Base-by-base conservation (phyloP, 2,329 filamentous ascomycete genomes). In the Sphaerulina vaccinii region DNA sequence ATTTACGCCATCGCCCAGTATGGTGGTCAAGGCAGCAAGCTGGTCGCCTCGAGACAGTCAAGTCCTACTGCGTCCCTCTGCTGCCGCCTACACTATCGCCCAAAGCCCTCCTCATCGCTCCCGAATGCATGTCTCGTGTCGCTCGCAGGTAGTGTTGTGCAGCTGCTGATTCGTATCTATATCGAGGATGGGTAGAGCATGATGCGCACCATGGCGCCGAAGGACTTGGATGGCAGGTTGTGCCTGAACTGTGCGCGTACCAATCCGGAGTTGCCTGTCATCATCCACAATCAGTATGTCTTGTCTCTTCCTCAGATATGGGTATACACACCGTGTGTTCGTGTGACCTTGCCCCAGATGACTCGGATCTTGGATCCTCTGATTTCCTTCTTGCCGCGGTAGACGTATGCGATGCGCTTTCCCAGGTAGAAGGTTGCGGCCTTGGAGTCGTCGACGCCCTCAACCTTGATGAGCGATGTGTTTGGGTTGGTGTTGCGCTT, bases 361-460 rank as follows among this genome's bases (percentile, higher is more conserved):
- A 97, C 75, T 73, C 92, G 86, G 80, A 97, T 95, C 87, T 97
- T 97, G 76, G 90, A 92, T 75, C 93, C 93, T 71, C 92, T 88
- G 73, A 96, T 83, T 82, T 96, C 90, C 79, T 86, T 91, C 79
- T 89, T 86, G 69, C 86, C 92, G 73, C 91, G 90, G 85, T 97
- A 99, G 78, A 99, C 90, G 78, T 90, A 99, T 75, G 93, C 93
- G 75, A 97, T 85, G 81, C 91, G 91, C 88, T 99, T 99, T 80
- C 93, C 93, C 65, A 90, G 82, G 82, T 99, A 99, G 88, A 96
- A 96, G 85, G 86, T 88, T 77, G 93, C 92, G 73, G 86, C 89
- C 70, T 88, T 81, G 71, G 87, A 84, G 82, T 88, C 84, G 71
- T 95, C 90, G 70, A 97, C 93, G 76, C 92, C 92, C 84, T 99